These are phyloP conservation scores for Penicillium sp. DNA, from an alignment of 2,329 filamentous ascomycete species.

Conservation along the genomic window DNA sequence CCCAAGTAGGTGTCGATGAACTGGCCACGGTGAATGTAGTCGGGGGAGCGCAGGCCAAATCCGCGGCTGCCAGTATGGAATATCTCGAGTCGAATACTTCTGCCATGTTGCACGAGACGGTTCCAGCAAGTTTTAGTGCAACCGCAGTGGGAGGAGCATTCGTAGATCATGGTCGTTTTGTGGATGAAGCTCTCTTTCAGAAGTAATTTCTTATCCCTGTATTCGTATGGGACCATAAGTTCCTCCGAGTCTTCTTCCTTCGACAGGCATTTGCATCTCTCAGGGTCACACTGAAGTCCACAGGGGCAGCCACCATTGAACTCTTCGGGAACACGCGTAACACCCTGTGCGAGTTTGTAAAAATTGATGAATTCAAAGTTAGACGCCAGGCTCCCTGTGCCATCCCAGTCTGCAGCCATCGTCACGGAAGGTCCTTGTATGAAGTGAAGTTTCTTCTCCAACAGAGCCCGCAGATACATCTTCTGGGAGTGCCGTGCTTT, in stretches of 20 bases:
- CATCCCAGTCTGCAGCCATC: constrained; percentile 16
- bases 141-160: constrained; percentile 37
- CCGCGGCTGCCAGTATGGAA: constrained; percentile 41
- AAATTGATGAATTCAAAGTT: constrained; percentile 39
- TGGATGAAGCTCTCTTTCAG: constrained; percentile 29
- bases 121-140: constrained; percentile 39
- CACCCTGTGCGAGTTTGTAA: constrained; percentile 33
- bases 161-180: constrained; percentile 35
- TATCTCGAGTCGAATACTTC: constrained; percentile 38
- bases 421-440: constrained; percentile 29
- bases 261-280: constrained; percentile 27
- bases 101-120: constrained; percentile 38
- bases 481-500: not conserved
- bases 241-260: constrained; percentile 27
- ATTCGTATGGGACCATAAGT: constrained; percentile 29
- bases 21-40: constrained; percentile 37
- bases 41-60: constrained; percentile 39
- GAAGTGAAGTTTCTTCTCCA: constrained; percentile 22
- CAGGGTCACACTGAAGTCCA: constrained; percentile 21
- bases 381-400: constrained; percentile 17
- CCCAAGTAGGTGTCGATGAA: constrained; percentile 46
- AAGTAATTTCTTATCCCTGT: constrained; percentile 22
- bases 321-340: constrained; percentile 22
- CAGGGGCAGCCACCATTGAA: constrained; percentile 36
- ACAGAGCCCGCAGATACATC: constrained; percentile 14